Conservation (phyloP, 108 stramenopile species). For the Fragilariopsis cylindrus region DNA sequence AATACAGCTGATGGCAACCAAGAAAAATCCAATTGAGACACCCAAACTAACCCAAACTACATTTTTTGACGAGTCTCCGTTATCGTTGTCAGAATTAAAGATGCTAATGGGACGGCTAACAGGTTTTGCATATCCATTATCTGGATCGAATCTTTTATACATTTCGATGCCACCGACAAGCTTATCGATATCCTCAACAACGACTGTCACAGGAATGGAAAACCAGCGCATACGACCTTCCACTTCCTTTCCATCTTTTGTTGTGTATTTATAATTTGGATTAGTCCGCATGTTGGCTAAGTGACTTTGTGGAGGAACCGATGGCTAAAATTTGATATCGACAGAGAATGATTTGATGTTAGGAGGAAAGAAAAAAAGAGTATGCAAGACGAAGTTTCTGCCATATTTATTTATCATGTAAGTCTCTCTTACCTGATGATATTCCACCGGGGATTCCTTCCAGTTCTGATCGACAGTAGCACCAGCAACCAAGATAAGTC, state of each 20-base stretch:
- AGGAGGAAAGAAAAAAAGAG: too few species aligned
- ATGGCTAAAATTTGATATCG: neutral
- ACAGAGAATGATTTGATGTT: neutral
- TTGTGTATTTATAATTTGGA: slow-evolving; percentile 33
- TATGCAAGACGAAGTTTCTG: neutral
- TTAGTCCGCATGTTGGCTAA: slow-evolving; percentile 88
- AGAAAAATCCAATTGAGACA: neutral
- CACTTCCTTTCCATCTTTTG: slow-evolving; percentile 46
- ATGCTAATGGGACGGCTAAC: neutral
- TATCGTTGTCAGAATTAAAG: neutral
- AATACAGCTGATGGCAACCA: too few species aligned
- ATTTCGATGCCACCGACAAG: slow-evolving; percentile 23
- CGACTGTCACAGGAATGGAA: slow-evolving; percentile 62
- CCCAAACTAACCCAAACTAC: neutral
- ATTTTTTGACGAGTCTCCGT: neutral
- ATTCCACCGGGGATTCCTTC: slow-evolving; percentile 8
- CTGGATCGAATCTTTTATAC: slow-evolving; percentile 15
- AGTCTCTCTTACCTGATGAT: neutral
- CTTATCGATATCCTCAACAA: slow-evolving; percentile 34
- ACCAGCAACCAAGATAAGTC: slow-evolving; percentile 48
- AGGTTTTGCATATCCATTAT: neutral
- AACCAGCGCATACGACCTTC: slow-evolving; percentile 80
- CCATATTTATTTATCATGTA: slow-evolving; percentile 6
- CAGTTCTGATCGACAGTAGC: slow-evolving; percentile 67
- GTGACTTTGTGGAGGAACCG: slow-evolving; percentile 66